Evolutionary conservation across 148 eudicot species (phyloP).

Genomic region (Cornus suecica): DNA sequence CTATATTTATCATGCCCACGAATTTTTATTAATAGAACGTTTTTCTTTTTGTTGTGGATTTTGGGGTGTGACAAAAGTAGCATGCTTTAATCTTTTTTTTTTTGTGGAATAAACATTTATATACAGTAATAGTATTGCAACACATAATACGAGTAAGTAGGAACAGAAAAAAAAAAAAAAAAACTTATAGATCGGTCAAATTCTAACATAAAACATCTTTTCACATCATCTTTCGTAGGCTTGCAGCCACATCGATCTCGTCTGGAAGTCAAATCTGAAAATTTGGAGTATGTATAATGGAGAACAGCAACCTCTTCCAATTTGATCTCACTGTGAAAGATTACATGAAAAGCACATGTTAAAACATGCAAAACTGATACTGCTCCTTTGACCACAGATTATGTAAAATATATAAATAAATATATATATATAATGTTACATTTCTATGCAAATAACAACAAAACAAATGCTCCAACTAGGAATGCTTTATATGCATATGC

Average conservation of each 20-base stretch:
- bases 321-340: constrained; percentile 65
- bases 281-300: constrained; percentile 84
- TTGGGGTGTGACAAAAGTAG: too few species aligned
- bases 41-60: too few species aligned
- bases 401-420: background rate
- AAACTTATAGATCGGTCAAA: constrained; percentile 90
- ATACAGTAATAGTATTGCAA: background rate
- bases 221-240: constrained; percentile 94
- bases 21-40: too few species aligned
- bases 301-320: constrained; percentile 90
- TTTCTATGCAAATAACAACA: background rate
- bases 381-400: background rate
- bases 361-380: background rate
- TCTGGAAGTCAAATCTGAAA: constrained; percentile 89
- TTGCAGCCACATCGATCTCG: constrained; percentile 97
- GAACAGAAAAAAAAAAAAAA: background rate
- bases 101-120: too few species aligned
- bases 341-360: constrained; percentile 8
- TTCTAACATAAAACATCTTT: constrained; percentile 93
- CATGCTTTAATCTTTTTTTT: too few species aligned
- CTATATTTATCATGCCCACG: too few species aligned
- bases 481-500: background rate
- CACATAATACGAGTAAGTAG: background rate
- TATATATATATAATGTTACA: too few species aligned
- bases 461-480: background rate